Evolutionary conservation across 805 yeast genomes (phyloP).

Genomic region (Candida corydali): DNA sequence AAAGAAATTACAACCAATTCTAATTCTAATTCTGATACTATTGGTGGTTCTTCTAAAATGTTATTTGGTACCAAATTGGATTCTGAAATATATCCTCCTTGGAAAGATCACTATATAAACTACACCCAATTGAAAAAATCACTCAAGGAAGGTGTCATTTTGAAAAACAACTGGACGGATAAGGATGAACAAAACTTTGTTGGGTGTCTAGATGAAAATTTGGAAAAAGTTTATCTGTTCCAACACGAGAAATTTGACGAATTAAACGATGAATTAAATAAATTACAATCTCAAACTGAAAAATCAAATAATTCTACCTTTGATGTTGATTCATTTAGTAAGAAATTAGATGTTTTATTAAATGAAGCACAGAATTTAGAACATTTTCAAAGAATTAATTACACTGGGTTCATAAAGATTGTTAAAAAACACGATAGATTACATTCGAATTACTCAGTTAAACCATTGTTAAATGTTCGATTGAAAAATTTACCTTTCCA

Average conservation of each 20-base stretch:
- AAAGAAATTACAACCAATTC: too few relatives aligned
- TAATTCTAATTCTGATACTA: too few relatives aligned
- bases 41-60: too few relatives aligned
- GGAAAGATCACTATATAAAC: slow-evolving; percentile 72
- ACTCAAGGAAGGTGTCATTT: slow-evolving; percentile 61
- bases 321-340: slow-evolving; percentile 60
- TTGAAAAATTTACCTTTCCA: slow-evolving; percentile 86
- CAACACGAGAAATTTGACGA: slow-evolving; percentile 65
- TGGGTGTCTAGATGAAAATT: slow-evolving; percentile 57
- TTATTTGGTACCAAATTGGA: slow-evolving; percentile 81
- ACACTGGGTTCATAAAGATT: slow-evolving; percentile 90
- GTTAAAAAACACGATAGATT: slow-evolving; percentile 94
- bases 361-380: slow-evolving; percentile 80
- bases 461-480: slow-evolving; percentile 83
- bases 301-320: slow-evolving; percentile 28
- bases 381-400: slow-evolving; percentile 85
- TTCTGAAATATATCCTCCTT: slow-evolving; percentile 79
- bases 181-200: slow-evolving; percentile 71
- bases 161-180: slow-evolving; percentile 56
- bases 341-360: slow-evolving; percentile 67
- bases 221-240: slow-evolving; percentile 74
- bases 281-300: slow-evolving; percentile 58
- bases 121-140: slow-evolving; percentile 64
- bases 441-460: slow-evolving; percentile 84
- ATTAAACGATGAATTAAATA: slow-evolving; percentile 59